Evolutionary conservation across 352 stramenopile species (phyloP).

Genomic region (Aphanomyces astaci): DNA sequence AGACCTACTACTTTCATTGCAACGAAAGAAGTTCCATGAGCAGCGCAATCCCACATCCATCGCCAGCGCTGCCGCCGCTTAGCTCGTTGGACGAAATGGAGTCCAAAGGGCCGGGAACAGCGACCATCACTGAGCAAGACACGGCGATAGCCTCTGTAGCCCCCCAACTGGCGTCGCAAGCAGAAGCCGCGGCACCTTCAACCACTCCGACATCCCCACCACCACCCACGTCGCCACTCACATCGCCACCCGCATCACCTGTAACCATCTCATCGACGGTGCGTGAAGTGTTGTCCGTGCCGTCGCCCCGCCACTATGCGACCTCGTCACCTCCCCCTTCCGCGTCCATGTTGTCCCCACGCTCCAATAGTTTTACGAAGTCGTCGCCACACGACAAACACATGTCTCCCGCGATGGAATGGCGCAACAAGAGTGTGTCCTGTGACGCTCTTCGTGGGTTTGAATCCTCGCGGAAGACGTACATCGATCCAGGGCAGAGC

Average conservation of each 20-base stretch:
- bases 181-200: neutral
- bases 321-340: neutral
- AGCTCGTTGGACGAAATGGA: neutral
- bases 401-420: constrained; percentile 36
- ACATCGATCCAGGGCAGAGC: constrained; percentile 64
- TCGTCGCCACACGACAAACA: constrained; percentile 17
- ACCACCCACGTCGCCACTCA: neutral
- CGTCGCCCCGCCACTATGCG: neutral
- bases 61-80: neutral
- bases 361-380: constrained; percentile 17
- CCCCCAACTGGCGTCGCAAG: neutral
- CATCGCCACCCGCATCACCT: neutral
- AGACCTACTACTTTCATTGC: neutral
- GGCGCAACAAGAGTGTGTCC: constrained; percentile 50
- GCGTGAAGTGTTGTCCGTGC: constrained; percentile 1
- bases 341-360: neutral
- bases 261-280: neutral
- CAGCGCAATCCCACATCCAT: neutral
- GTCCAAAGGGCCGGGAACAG: neutral
- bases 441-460: constrained; percentile 58
- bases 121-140: neutral
- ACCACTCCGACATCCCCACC: neutral
- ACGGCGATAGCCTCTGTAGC: neutral
- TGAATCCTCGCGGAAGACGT: constrained; percentile 46
- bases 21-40: neutral